A percentile compares a stretch with the other conserved stretches of the same genome.
Evolutionary conservation across 257 asterid species (phyloP).

Genomic region (Anisodus tanguticus): DNA sequence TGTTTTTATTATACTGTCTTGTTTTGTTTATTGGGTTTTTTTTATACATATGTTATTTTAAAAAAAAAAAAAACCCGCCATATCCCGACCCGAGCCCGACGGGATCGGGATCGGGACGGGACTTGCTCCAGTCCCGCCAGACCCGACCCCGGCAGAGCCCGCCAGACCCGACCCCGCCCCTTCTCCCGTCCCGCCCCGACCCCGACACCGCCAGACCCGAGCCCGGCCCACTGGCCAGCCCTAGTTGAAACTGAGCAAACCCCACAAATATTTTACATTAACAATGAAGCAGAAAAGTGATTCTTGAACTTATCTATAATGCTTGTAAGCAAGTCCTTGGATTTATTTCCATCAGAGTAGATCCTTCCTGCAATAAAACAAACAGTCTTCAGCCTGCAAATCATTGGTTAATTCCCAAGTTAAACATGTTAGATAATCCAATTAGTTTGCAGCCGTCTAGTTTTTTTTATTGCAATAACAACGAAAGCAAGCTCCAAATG

Average conservation of each 20-base stretch:
- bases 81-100: no score
- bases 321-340: not conserved
- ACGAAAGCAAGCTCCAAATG: not conserved
- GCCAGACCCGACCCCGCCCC: no score
- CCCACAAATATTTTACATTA: not conserved
- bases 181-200: no score
- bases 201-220: no score
- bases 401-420: not conserved
- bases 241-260: not conserved
- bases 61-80: no score
- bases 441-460: not conserved
- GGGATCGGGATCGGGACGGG: no score
- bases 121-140: no score
- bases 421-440: not conserved
- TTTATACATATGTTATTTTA: no score
- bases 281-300: not conserved
- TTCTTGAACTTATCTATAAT: not conserved
- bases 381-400: conserved; percentile 12
- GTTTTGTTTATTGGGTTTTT: no score
- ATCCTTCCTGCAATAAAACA: not conserved
- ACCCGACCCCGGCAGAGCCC: no score
- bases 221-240: no score
- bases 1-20: no score
- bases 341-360: not conserved
- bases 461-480: conserved; percentile 18